Evolutionary conservation across 371 early-diverging fungal species (phyloP), one percentile per base, ranked within the genome.

Genomic region (Mortierella sp.): DNA sequence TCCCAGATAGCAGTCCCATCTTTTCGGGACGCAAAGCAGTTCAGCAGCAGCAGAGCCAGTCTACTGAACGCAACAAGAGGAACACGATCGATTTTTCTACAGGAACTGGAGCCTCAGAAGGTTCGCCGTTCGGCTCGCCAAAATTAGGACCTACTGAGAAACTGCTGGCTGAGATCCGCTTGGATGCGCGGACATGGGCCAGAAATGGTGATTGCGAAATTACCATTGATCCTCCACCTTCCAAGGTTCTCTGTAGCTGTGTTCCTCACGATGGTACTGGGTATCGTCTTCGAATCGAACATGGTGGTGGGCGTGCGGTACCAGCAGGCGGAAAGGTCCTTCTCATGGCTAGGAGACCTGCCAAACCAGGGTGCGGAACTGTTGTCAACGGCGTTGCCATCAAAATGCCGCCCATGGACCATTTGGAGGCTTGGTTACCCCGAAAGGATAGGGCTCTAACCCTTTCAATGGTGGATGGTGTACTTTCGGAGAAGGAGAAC

Each of bases 211-310:
- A 82, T 21, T 86, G 82, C 47, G 80, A 79, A 12, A 74, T 86
- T 9, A 83, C 83, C 0, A 82, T 87, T 52, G 87, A 87, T 53
- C 87, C 87, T 13, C 87, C 87, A 0, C 87, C 87, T 16, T 84
- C 86, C 12, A 71, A 80, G 19, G 82, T 84, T 6, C 55, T 59
- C 13, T 84, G 84, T 3, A 54, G 67, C 0, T 64, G 76, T 30
- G 76, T 81, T 21, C 60, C 54, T 0, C 69, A 73, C 42, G 87
- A 87, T 54, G 73, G 80, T 0, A 82, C 80, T 54, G 88, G 88
- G 3, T 64, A 81, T 31, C 83, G 86, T 69, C 49, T 87, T 0
- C 58, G 81, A 21, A 79, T 87, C 8, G 85, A 83, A 26, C 88
- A 87, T 39, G 80, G 81, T 9, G 81, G 84, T 19, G 83, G 78